Percentiles rank a stretch among this genome's conserved stretches.
These are phyloP conservation scores for Sphagnurus paluster DNA, from an alignment of 1,284 basidiomycete species.

Conservation along the genomic window DNA sequence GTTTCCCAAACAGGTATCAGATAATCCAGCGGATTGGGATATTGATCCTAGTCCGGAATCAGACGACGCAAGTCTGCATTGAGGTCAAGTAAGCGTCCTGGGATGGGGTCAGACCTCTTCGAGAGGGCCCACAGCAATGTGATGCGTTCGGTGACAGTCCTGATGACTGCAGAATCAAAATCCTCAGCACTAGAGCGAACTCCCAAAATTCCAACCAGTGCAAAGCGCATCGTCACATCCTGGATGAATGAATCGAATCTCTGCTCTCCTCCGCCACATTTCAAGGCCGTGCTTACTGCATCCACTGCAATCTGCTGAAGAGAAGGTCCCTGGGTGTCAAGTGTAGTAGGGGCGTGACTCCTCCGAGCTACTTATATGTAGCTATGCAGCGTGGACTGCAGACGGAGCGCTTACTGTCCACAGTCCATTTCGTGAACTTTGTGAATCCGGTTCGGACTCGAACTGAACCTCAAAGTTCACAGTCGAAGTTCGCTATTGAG, in stretches of 20 bases:
- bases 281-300: slow-evolving; percentile 34
- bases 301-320: slow-evolving; percentile 28
- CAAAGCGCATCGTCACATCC: slow-evolving; percentile 40
- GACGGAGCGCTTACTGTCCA: too few species aligned
- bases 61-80: slow-evolving; percentile 34
- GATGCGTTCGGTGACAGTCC: slow-evolving; percentile 35
- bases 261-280: slow-evolving; percentile 13
- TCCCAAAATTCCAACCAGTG: slow-evolving; percentile 40
- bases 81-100: slow-evolving; percentile 23
- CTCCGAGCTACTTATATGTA: too few species aligned
- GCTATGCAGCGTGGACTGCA: too few species aligned
- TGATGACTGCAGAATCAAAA: slow-evolving; percentile 33
- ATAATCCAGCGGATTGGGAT: slow-evolving; percentile 32
- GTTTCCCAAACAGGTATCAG: slow-evolving; percentile 57
- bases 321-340: too few species aligned
- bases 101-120: slow-evolving; percentile 30
- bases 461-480: too few species aligned
- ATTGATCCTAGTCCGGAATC: slow-evolving; percentile 32
- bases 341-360: too few species aligned
- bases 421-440: too few species aligned
- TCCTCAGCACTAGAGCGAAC: slow-evolving; percentile 28
- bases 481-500: too few species aligned
- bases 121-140: slow-evolving; percentile 43
- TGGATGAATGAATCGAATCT: slow-evolving; percentile 42
- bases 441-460: too few species aligned